A percentile compares a stretch with the other conserved stretches of the same genome.
These are phyloP conservation scores for Marchantia polymorpha DNA, from an alignment of 225 moss, liverwort and hornwort species.

Conservation along the genomic window DNA sequence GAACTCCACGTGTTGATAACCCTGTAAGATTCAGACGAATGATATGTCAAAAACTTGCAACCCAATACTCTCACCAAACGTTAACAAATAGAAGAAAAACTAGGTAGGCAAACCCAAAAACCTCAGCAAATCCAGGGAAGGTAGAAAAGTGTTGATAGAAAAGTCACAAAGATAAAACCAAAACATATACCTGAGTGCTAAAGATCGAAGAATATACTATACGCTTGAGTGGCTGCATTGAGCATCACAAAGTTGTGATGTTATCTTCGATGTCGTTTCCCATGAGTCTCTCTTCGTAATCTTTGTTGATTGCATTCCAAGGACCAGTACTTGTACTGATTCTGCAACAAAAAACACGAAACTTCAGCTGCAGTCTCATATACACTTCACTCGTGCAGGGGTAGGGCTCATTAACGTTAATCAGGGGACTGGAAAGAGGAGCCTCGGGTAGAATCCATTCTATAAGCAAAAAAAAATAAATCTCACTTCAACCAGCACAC, in stretches of 20 bases:
- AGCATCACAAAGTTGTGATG: not conserved
- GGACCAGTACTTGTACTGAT: conserved; percentile 38
- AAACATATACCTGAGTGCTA: not conserved
- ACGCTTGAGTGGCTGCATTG: not conserved
- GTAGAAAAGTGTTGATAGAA: not conserved
- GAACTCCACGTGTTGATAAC: not conserved
- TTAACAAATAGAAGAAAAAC: not conserved
- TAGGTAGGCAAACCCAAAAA: not conserved
- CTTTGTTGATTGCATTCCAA: conserved; percentile 29
- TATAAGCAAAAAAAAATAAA: too few relatives aligned
- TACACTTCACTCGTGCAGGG: too few relatives aligned
- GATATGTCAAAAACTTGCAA: not conserved
- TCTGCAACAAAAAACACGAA: conserved; percentile 16
- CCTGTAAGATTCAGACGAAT: not conserved
- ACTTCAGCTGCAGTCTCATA: too few relatives aligned
- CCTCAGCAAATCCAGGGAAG: too few relatives aligned
- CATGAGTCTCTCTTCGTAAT: conserved; percentile 14
- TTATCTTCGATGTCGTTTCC: conserved; percentile 29
- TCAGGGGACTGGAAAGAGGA: too few relatives aligned
- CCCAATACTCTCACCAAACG: not conserved
- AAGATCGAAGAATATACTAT: not conserved
- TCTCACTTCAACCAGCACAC: too few relatives aligned
- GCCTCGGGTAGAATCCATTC: too few relatives aligned
- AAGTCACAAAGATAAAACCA: not conserved
- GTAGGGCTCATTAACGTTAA: too few relatives aligned